These are phyloP conservation scores for Penicillium sp. DNA, from an alignment of 2,329 filamentous ascomycete species.

Conservation along the genomic window DNA sequence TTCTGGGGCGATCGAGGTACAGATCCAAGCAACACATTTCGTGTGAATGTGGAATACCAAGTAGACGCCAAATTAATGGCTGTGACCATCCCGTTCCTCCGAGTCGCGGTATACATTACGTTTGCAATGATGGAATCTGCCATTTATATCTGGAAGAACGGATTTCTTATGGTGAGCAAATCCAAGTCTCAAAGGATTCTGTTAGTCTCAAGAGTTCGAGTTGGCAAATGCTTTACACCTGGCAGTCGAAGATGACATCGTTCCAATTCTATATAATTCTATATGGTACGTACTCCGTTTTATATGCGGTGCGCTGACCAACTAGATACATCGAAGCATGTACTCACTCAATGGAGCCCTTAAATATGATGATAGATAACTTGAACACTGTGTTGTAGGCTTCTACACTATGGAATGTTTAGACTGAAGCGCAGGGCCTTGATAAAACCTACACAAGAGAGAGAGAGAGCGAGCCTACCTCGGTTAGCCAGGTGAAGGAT, in stretches of 20 bases:
- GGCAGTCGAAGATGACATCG: background rate
- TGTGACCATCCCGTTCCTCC: background rate
- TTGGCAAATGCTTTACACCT: background rate
- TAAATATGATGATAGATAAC: too few relatives aligned
- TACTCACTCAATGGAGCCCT: too few relatives aligned
- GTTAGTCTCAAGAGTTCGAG: background rate
- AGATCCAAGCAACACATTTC: conserved; percentile 1
- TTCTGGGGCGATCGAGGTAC: conserved; percentile 13
- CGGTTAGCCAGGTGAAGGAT: background rate
- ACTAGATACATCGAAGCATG: too few relatives aligned
- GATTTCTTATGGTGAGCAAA: background rate
- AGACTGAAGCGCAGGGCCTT: too few relatives aligned
- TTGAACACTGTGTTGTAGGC: too few relatives aligned
- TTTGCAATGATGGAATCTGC: conserved; percentile 9
- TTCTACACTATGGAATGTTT: too few relatives aligned
- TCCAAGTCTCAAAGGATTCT: background rate
- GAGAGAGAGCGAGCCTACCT: too few relatives aligned
- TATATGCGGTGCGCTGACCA: too few relatives aligned
- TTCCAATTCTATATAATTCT: background rate
- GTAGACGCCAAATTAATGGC: conserved; percentile 8
- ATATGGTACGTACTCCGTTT: too few relatives aligned
- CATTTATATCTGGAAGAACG: background rate
- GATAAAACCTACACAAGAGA: too few relatives aligned
- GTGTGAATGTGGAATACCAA: conserved; percentile 9
- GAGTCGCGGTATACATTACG: conserved; percentile 14